Evolutionary conservation across 495 filamentous ascomycete species (phyloP).

Genomic region (Penicillium cosmopolitanum): DNA sequence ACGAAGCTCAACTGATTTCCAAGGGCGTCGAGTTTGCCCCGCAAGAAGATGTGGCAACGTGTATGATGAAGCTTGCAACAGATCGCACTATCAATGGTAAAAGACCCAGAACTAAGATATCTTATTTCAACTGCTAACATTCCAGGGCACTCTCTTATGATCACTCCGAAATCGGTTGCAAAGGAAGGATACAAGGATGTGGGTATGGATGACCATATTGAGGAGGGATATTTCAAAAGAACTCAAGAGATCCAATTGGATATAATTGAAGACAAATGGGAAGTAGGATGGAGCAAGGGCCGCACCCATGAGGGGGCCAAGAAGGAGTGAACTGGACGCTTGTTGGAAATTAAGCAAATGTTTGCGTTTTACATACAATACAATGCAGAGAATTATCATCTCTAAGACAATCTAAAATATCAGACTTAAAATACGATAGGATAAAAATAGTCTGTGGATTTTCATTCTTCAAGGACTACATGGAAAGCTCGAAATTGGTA

Average conservation of each 20-base stretch:
- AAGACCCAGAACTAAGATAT: neutral
- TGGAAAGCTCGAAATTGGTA: neutral
- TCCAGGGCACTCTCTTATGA: constrained; percentile 23
- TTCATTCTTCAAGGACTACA: too few relatives aligned
- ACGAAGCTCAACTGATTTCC: constrained; percentile 27
- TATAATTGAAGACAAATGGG: constrained; percentile 27
- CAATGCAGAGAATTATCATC: too few relatives aligned
- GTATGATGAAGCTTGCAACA: constrained; percentile 37
- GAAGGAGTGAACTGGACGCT: neutral
- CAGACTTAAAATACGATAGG: too few relatives aligned
- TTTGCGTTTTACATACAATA: too few relatives aligned
- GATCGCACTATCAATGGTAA: constrained; percentile 38
- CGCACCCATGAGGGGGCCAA: constrained; percentile 18
- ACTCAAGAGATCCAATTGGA: constrained; percentile 21
- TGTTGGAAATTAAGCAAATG: too few relatives aligned
- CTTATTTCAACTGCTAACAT: neutral
- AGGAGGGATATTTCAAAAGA: constrained; percentile 25
- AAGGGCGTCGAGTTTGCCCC: constrained; percentile 38
- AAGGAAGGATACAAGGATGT: constrained; percentile 27
- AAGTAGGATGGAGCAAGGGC: constrained; percentile 27
- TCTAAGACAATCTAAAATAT: too few relatives aligned
- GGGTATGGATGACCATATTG: constrained; percentile 23
- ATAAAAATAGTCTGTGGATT: too few relatives aligned
- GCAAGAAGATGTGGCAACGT: constrained; percentile 28
- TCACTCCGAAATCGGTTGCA: constrained; percentile 22